phyloP scores from a whole-genome alignment of 371 early-diverging fungal genomes.

The Saksenaea vasiformis region DNA sequence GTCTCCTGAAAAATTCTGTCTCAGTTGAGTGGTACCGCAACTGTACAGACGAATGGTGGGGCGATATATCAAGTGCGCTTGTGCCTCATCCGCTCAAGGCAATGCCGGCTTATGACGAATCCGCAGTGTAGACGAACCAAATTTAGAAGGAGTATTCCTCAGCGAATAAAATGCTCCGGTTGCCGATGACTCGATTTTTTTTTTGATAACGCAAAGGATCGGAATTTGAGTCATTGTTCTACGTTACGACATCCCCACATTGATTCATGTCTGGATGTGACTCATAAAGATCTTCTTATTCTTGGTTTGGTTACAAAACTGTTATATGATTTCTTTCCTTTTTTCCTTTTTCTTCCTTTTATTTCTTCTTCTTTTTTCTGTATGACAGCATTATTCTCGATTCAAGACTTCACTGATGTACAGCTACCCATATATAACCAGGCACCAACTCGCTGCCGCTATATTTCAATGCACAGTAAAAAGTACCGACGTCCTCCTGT shows the following conservation, averaged over 20 bases:
- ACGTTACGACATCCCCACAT: neutral
- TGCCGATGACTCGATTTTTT: conserved; percentile 1
- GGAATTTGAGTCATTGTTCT: conserved; percentile 5
- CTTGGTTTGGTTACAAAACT: neutral
- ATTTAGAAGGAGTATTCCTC: neutral
- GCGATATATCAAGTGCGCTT: conserved; percentile 54
- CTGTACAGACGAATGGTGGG: conserved; percentile 65
- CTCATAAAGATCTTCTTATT: neutral
- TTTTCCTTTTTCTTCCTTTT: neutral
- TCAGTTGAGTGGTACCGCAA: conserved; percentile 66
- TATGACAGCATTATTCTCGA: neutral
- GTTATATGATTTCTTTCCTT: neutral
- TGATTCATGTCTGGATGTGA: neutral
- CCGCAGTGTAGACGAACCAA: neutral
- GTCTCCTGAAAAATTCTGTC: neutral
- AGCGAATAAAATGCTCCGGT: conserved; percentile 5
- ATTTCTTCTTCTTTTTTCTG: neutral
- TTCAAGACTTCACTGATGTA: neutral
- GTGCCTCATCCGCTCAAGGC: conserved; percentile 60
- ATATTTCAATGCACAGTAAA: neutral
- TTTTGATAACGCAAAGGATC: conserved; percentile 2
- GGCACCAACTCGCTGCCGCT: neutral
- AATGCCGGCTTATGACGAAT: conserved; percentile 33
- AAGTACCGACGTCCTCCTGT: neutral
- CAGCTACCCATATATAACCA: neutral